These are phyloP conservation scores for Lophiostoma macrostomum DNA, from an alignment of 495 filamentous ascomycete species.

Conservation along the genomic window DNA sequence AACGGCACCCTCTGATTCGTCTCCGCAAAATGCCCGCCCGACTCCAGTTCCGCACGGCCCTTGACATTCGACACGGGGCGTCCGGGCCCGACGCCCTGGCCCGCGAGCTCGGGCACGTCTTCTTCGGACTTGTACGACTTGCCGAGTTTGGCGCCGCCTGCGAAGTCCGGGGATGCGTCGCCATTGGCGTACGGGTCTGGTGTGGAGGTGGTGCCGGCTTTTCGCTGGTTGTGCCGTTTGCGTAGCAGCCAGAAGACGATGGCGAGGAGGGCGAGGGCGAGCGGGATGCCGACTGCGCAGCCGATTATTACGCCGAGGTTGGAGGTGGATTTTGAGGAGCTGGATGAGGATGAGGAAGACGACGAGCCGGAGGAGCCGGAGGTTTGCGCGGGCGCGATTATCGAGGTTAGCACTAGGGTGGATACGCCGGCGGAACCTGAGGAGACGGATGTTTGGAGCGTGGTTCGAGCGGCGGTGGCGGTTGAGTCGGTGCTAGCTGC, in stretches of 20 bases:
- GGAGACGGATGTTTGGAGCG: constrained; percentile 8
- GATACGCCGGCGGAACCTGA: constrained; percentile 5
- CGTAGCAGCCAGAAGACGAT: constrained; percentile 23
- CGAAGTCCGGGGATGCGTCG: constrained; percentile 8
- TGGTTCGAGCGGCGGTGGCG: background rate
- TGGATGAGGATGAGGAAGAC: constrained; percentile 5
- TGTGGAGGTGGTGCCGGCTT: background rate
- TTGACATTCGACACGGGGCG: constrained; percentile 18
- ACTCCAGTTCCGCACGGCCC: constrained; percentile 17
- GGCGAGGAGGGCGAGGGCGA: constrained; percentile 17
- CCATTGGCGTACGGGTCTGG: constrained; percentile 1
- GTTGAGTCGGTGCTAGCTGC: background rate
- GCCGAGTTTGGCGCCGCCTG: constrained; percentile 21
- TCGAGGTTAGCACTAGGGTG: constrained; percentile 8
- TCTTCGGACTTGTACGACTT: background rate
- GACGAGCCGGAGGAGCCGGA: too few relatives aligned
- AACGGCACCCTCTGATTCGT: background rate
- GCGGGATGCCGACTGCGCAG: constrained; percentile 28
- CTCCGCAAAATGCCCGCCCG: constrained; percentile 4
- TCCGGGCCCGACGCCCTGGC: constrained; percentile 14
- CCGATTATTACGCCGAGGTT: constrained; percentile 21
- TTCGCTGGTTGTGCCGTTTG: constrained; percentile 8
- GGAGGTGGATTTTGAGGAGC: constrained; percentile 2
- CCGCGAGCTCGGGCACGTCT: constrained; percentile 14
- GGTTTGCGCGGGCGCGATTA: too few relatives aligned